Base-by-base conservation (phyloP, 306 rosid species). In the Dalbergia oliveri region DNA sequence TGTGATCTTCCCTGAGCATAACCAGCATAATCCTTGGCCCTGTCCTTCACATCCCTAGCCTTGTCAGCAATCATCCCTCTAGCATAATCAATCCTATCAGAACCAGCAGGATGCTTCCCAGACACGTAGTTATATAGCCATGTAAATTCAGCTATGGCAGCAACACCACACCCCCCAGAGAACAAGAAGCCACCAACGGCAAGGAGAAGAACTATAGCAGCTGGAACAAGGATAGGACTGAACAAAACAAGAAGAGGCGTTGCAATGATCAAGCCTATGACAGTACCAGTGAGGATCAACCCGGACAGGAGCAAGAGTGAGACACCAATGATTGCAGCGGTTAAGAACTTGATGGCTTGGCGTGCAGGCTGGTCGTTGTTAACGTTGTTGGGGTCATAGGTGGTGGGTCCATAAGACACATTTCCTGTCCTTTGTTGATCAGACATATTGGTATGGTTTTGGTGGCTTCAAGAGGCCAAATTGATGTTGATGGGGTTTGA, bases 201-300 rank as follows among this genome's bases (percentile, higher is more conserved):
- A 9, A 91, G 78, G 59, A 76, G 59, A 3, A 86, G 31, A 35
- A 65, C 67, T 21, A 84, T 41, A 1, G 72, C 88, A 5, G 90
- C 91, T 2, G 90, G 93, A 11, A 91, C 84, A 3, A 91, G 77
- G 68, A 89, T 77, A 0, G 93, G 95, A 54, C 91, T 89, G 66
- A 87, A 91, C 69, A 91, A 43, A 79, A 91, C 88, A 34, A 89
- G 62, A 49, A 89, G 76, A 1, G 96, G 91, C 10, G 93, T 87
- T 61, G 89, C 87, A 66, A 84, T 19, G 84, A 89, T 66, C 78
- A 89, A 72, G 4, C 81, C 86, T 21, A 89, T 87, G 75, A 89
- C 86, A 11, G 93, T 86, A 3, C 88, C 91, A 54, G 92, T 88
- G 23, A 89, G 87, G 33, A 85, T 82, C 21, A 89, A 66, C 3